These are phyloP conservation scores for Botrytis cinerea DNA, from an alignment of 2,329 filamentous ascomycete species.

Conservation along the genomic window DNA sequence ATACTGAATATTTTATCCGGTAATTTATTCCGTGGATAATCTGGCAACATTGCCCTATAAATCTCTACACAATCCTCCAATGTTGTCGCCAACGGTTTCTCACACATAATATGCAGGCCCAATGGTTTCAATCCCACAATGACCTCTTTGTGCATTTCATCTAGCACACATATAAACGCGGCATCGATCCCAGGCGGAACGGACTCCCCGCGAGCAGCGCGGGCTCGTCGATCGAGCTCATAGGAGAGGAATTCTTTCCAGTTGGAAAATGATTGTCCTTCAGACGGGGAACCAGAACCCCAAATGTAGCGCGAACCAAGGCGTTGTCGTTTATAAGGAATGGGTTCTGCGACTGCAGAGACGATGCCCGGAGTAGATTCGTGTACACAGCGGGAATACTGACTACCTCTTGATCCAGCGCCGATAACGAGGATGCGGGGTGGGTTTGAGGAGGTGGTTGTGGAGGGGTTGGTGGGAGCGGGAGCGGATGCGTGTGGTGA, in stretches of 20 bases:
- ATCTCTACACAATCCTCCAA: conserved; percentile 78
- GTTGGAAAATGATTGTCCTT: conserved; percentile 68
- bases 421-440: conserved; percentile 78
- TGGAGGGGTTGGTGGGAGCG: conserved; percentile 6
- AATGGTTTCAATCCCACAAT: conserved; percentile 70
- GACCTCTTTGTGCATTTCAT: conserved; percentile 85
- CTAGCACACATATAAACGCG: conserved; percentile 74
- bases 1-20: conserved; percentile 72
- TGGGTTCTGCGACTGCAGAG: conserved; percentile 78
- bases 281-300: conserved; percentile 51
- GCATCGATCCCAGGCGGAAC: conserved; percentile 51
- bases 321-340: conserved; percentile 70
- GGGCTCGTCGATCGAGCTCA: conserved; percentile 63
- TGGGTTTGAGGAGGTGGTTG: conserved; percentile 43
- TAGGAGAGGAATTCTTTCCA: conserved; percentile 79
- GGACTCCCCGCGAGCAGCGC: conserved; percentile 51
- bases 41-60: conserved; percentile 56
- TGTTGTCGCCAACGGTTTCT: conserved; percentile 87
- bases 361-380: conserved; percentile 67
- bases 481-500: conserved; percentile 37
- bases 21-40: conserved; percentile 40
- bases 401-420: conserved; percentile 75
- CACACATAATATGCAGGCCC: conserved; percentile 84
- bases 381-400: conserved; percentile 70
- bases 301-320: conserved; percentile 76